Conservation (phyloP, 495 filamentous ascomycete species). For the Aspergillus ellipticus region DNA sequence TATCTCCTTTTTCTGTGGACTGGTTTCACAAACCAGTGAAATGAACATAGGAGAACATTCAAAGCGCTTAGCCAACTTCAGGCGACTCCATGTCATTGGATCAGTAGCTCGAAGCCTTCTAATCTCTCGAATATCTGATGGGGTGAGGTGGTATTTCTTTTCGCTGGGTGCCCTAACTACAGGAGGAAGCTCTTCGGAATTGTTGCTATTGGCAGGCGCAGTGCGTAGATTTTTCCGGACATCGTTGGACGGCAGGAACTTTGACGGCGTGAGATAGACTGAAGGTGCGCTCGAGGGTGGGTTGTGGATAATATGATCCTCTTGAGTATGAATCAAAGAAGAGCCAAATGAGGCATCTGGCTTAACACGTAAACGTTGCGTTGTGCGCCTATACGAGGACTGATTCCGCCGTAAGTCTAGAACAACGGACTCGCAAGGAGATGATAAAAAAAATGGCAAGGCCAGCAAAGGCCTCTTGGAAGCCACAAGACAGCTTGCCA, state of each 20-base stretch:
- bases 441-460: slow-evolving; percentile 39
- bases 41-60: slow-evolving; percentile 76
- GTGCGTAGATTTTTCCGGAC: slow-evolving; percentile 57
- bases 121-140: slow-evolving; percentile 75
- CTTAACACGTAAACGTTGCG: slow-evolving; percentile 66
- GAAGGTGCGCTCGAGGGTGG: slow-evolving; percentile 81
- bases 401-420: slow-evolving; percentile 51
- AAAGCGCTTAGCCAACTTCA: slow-evolving; percentile 66
- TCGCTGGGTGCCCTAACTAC: slow-evolving; percentile 48
- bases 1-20: slow-evolving; percentile 44
- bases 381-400: slow-evolving; percentile 66
- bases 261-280: slow-evolving; percentile 80
- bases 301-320: slow-evolving; percentile 83
- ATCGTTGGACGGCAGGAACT: slow-evolving; percentile 83
- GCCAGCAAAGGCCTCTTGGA: slow-evolving; percentile 40
- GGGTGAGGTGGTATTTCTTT: slow-evolving; percentile 74
- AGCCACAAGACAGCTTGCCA: slow-evolving; percentile 31
- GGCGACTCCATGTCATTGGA: slow-evolving; percentile 68
- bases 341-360: slow-evolving; percentile 68
- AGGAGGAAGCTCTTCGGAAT: slow-evolving; percentile 48
- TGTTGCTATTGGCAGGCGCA: slow-evolving; percentile 11
- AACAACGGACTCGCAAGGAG: slow-evolving; percentile 32
- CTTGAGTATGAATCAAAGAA: slow-evolving; percentile 37
- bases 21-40: slow-evolving; percentile 47
- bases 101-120: slow-evolving; percentile 62